phyloP scores from a whole-genome alignment of 202 grass and related monocot genomes.

The Saccharum hybrid region DNA sequence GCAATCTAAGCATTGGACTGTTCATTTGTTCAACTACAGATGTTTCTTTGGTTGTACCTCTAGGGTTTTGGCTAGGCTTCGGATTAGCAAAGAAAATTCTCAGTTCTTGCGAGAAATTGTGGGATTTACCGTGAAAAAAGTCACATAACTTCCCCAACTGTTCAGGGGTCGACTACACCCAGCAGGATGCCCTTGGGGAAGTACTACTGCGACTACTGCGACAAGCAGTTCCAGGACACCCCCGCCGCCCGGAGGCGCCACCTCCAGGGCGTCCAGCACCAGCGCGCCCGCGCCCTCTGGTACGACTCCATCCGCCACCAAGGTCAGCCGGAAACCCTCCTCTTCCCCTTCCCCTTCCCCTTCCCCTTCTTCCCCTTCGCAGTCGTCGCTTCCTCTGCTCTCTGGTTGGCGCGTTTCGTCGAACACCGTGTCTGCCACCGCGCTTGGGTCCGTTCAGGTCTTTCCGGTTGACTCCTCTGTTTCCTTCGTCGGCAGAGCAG shows the following conservation, averaged over 20 bases:
- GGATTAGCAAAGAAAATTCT: neutral
- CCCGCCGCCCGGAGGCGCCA: conserved; percentile 78
- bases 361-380: neutral
- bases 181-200: conserved; percentile 73
- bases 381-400: neutral
- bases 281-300: conserved; percentile 74
- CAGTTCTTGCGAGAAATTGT: neutral
- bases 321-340: conserved; percentile 32
- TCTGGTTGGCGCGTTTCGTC: conserved; percentile 34
- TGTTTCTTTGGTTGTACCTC: neutral
- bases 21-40: neutral
- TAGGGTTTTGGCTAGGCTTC: neutral
- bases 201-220: conserved; percentile 95
- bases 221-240: conserved; percentile 95
- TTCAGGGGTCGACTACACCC: neutral
- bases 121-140: too few relatives aligned
- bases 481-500: conserved; percentile 46
- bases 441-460: neutral
- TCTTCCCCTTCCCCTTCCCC: too few relatives aligned
- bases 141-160: too few relatives aligned
- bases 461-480: neutral
- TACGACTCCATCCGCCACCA: conserved; percentile 73
- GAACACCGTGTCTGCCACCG: conserved; percentile 30
- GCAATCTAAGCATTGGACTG: neutral
- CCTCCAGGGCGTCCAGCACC: conserved; percentile 67